These are phyloP conservation scores for Fraxinus quadrangulata DNA, from an alignment of 257 asterid genomes.

Conservation along the genomic window DNA sequence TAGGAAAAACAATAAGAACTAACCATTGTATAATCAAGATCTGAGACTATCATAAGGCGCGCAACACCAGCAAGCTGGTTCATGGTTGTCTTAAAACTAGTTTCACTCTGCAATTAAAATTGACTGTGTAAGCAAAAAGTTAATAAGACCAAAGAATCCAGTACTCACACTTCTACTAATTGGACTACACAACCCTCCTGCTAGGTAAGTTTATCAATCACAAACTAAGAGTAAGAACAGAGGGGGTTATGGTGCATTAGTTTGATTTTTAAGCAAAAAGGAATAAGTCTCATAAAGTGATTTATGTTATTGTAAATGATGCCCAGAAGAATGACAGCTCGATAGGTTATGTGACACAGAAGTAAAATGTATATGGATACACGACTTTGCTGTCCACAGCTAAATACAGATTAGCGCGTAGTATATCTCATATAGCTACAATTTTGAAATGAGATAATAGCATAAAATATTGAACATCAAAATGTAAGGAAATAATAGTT, in stretches of 20 bases:
- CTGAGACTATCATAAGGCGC: slow-evolving; percentile 90
- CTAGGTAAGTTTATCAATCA: background rate
- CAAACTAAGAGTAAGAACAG: background rate
- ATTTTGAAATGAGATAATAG: background rate
- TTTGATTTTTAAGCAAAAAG: background rate
- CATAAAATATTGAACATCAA: background rate
- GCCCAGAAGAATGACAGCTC: background rate
- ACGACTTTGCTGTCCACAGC: background rate
- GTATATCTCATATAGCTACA: background rate
- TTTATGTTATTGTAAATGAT: background rate
- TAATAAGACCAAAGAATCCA: slow-evolving; percentile 4
- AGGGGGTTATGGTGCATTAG: background rate
- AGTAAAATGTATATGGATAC: background rate
- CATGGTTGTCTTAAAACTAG: slow-evolving; percentile 44
- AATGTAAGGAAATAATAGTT: background rate
- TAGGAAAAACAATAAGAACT: slow-evolving; percentile 25
- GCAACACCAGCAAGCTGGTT: slow-evolving; percentile 72
- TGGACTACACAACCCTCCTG: background rate
- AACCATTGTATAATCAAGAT: slow-evolving; percentile 98
- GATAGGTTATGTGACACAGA: background rate
- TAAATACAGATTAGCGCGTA: background rate
- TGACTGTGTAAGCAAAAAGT: slow-evolving; percentile 7
- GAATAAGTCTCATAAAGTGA: background rate
- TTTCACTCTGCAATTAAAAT: slow-evolving; percentile 44
- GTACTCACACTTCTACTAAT: background rate